Evolutionary conservation across 2,329 filamentous ascomycete genomes (phyloP), one percentile per base, ranked within the genome.

Genomic region (Neurospora crassa): DNA sequence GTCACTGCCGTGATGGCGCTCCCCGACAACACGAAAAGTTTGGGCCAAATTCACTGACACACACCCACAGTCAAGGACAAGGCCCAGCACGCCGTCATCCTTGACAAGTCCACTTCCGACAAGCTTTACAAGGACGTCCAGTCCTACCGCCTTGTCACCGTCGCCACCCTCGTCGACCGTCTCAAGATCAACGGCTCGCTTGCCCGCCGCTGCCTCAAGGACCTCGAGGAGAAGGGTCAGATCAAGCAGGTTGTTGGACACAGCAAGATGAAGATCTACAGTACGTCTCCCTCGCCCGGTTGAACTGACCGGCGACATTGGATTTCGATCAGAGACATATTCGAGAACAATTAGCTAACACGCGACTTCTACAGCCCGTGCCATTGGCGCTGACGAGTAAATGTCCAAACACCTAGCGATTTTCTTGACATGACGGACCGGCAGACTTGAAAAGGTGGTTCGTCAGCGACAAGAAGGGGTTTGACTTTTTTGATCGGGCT

Each of bases 111-210:
- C 86, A 97, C 92, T 82, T 92, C 92, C 79, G 96, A 99, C 87
- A 97, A 96, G 89, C 94, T 99, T 85, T 92, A 97, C 90, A 99
- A 99, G 90, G 96, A 99, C 90, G 96, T 99, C 81, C 96, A 98
- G 87, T 97, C 96, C 77, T 99, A 98, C 92, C 94, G 96, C 83
- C 94, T 99, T 84, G 94, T 99, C 87, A 98, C 96, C 83, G 92
- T 98, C 81, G 94, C 96, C 81, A 95, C 93, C 80, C 94, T 99
- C 81, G 96, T 99, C 90, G 96, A 99, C 87, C 91, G 96, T 86
- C 90, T 99, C 85, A 99, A 99, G 94, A 96, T 99, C 89, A 99
- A 99, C 89, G 96, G 96, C 82, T 97, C 93, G 79, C 88, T 99
- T 82, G 96, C 96, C 78, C 91, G 96, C 82, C 87, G 89, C 86